Evolutionary conservation across 805 yeast genomes (phyloP), one percentile per base, ranked within the genome.

Genomic region (Zygotorulaspora florentina): DNA sequence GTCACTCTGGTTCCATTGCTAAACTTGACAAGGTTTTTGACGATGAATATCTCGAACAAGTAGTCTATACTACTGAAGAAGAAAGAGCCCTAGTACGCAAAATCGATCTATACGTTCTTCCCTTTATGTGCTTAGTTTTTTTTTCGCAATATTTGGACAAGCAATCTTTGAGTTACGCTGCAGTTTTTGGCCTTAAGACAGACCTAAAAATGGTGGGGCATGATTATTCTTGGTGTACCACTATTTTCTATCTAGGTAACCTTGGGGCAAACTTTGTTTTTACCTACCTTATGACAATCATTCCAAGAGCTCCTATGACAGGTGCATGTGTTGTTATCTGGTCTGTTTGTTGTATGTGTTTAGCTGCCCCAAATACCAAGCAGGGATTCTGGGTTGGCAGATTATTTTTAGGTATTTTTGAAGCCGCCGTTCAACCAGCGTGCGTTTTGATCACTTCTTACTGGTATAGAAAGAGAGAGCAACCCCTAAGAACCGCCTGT

Each of bases 251-350:
- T 51, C 58, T 73, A 26, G 79, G 76, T 0, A 77, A 76, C 54
- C 54, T 78, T 48, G 66, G 64, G 4, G 74, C 73, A 46, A 74
- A 71, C 41, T 68, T 66, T 40, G 80, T 80, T 6, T 70, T 76
- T 2, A 59, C 65, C 10, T 53, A 58, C 23, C 57, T 53, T 50
- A 61, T 79, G 52, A 74, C 74, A 57, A 59, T 59, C 49, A 61
- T 71, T 39, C 75, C 77, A 15, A 59, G 72, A 18, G 65, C 74
- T 4, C 73, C 71, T 51, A 61, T 65, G 3, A 58, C 68, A 6
- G 48, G 68, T 7, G 48, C 51, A 8, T 61, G 61, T 40, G 61
- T 64, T 27, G 37, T 68, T 25, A 15, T 62, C 4, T 70, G 74
- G 73, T 72, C 71, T 12, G 47, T 53, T n/a, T 54, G 67, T 29